These are phyloP conservation scores for Micractinium conductrix DNA, from an alignment of 139 green algal genomes.

Conservation along the genomic window DNA sequence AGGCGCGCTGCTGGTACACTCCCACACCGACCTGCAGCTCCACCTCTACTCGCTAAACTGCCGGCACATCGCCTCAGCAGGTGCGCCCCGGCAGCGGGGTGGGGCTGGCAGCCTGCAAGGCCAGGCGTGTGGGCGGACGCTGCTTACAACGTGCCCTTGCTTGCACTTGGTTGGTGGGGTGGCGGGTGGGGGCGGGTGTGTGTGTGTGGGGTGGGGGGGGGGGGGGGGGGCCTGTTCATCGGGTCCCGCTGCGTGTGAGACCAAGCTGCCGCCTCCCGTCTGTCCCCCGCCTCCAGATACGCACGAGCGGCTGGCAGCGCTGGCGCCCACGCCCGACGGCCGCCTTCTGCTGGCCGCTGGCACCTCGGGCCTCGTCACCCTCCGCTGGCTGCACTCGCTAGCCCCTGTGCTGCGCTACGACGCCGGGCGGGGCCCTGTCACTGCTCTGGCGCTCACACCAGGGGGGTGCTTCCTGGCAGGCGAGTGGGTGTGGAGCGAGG, in stretches of 20 bases:
- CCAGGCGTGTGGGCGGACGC: not conserved
- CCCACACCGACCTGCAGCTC: slow-evolving; percentile 48
- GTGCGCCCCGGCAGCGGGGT: not conserved
- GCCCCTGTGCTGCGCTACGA: slow-evolving; percentile 49
- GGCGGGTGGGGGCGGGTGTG: too few relatives aligned
- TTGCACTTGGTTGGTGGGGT: not conserved
- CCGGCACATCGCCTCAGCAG: slow-evolving; percentile 33
- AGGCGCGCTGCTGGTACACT: slow-evolving; percentile 54
- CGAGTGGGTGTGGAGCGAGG: not conserved
- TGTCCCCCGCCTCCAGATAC: slow-evolving; percentile 7
- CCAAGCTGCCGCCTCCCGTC: too few relatives aligned
- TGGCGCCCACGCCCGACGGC: slow-evolving; percentile 48
- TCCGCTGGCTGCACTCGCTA: slow-evolving; percentile 56
- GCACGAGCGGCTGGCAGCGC: slow-evolving; percentile 49
- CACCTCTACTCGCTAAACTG: slow-evolving; percentile 60
- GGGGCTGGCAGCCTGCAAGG: not conserved
- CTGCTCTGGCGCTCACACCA: slow-evolving; percentile 38
- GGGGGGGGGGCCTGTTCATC: too few relatives aligned
- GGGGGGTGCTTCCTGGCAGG: slow-evolving; percentile 54
- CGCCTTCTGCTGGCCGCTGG: slow-evolving; percentile 55
- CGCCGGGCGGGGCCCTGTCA: slow-evolving; percentile 37
- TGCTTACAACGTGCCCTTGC: too few relatives aligned
- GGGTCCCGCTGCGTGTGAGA: too few relatives aligned
- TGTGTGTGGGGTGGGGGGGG: not conserved
- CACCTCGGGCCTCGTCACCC: slow-evolving; percentile 46